Evolutionary conservation across 1,139 yeast genomes (phyloP).

Genomic region (Protomyces macrosporus): DNA sequence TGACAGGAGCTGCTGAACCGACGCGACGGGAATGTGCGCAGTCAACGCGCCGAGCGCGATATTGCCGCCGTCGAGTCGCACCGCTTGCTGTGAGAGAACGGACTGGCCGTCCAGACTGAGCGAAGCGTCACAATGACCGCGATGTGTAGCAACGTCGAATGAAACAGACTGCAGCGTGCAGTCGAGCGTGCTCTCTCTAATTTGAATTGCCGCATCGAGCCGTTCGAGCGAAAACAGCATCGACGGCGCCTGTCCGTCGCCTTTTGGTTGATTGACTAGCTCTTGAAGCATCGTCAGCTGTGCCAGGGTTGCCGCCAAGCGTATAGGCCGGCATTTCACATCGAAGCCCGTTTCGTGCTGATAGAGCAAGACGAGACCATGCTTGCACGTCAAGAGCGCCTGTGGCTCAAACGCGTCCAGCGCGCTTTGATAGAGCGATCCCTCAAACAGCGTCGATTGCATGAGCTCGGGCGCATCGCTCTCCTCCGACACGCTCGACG

Average conservation of each 20-base stretch:
- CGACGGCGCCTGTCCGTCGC: neutral
- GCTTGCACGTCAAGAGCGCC: neutral
- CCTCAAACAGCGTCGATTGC: conserved; percentile 17
- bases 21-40: neutral
- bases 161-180: neutral
- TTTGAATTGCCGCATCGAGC: neutral
- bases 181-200: neutral
- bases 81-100: neutral
- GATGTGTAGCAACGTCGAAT: neutral
- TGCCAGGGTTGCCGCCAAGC: neutral
- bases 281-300: neutral
- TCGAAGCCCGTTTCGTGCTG: neutral
- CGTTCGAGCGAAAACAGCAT: neutral
- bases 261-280: neutral
- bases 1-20: neutral
- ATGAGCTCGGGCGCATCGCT: conserved; percentile 7
- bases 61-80: neutral
- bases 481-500: conserved; percentile 1
- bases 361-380: neutral
- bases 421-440: conserved; percentile 18
- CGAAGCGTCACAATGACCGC: neutral
- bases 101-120: neutral
- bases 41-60: neutral
- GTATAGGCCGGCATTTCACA: neutral
- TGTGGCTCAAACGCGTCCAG: neutral